Evolutionary conservation across 2,329 filamentous ascomycete genomes (phyloP), one percentile per base, ranked within the genome.

Genomic region (Diaporthe ilicicola): DNA sequence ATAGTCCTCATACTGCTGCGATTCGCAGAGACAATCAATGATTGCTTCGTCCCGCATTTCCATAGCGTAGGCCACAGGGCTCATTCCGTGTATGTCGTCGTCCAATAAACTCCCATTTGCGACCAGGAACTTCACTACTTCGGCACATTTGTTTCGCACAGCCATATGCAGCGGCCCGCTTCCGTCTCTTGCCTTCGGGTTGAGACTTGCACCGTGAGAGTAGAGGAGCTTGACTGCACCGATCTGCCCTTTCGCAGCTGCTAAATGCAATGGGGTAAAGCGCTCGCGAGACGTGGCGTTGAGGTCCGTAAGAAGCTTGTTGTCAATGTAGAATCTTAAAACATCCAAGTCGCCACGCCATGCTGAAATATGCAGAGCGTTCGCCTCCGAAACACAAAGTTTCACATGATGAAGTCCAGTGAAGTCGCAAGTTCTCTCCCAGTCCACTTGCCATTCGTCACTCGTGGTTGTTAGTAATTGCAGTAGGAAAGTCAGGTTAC

Each of bases 311-410:
- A 56, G 34, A 5, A 56, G 34, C 4, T 1, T n/a, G 0, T 27
- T 42, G 15, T 56, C n/a, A 1, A 56, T 0, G 9, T 56, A 56
- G 17, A 65, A 65, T 1, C n/a, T 10, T 12, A 65, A 1, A 17
- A 13, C 44, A 3, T 51, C 44, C 10, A 12, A 19, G 0, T 39
- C 2, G 6, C 44, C 61, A 2, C 0, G 0, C 61, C 3, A 12
- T 3, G 61, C 61, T 22, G 61, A 44, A 13, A 51, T 1, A 7
- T 65, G 61, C 1, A 65, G 22, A 12, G 61, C 44, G 15, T 39
- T 48, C 0, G 17, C 0, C 1, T 9, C 42, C 8, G 22, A 24
- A 2, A 29, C 4, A 0, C 0, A 1, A 2, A 19, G 6, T 1
- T n/a, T 3, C 8, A 8, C 1, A 27, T 13, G 4, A n/a, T n/a